Base-by-base conservation (phyloP, 1,139 yeast genomes). In the Magnusiomyces clavatus region DNA sequence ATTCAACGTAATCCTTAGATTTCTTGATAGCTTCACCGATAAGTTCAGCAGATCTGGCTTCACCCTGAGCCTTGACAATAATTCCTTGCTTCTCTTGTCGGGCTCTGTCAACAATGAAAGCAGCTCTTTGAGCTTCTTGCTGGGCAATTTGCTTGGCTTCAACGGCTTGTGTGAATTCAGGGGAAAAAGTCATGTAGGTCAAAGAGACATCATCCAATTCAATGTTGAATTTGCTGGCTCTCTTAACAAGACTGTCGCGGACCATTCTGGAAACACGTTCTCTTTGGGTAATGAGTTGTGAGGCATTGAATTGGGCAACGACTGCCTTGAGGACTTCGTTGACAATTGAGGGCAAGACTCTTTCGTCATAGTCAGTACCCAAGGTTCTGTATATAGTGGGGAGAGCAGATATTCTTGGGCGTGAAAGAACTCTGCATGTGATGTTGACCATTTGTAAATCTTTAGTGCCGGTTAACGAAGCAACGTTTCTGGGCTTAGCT, bases 101-200 rank as follows among this genome's bases (percentile, higher is more conserved):
- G 16, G 99, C 98, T 67, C 90, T 87, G 70, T 92, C 98, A 51
- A 92, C 98, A 50, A 92, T 77, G 61, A 90, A 94, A 0, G 97
- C 97, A 13, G 98, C 97, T 69, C 96, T 82, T 73, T 92, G 97
- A 34, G 98, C 97, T 69, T 92, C 98, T 74, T 92, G 99, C 72
- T 94, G 98, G 38, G 99, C 98, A 69, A 92, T 92, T 74, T 92
- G 98, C 73, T 92, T 92, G 55, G 97, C 96, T 73, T 92, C 99
- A 51, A 92, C 99, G 2, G 99, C 98, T 47, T 85, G 83, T 51
- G 97, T 90, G 70, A 92, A 92, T 70, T 92, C 98, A 29, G 99
- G 99, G 2, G 96, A 86, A 70, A 92, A 92, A 1, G 97, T 87
- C 97, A 92, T 94, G 64, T 75, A 86, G 2, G 97, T 92, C 66